Evolutionary conservation across 805 yeast genomes (phyloP).

Genomic region (Saturnispora mendoncae): DNA sequence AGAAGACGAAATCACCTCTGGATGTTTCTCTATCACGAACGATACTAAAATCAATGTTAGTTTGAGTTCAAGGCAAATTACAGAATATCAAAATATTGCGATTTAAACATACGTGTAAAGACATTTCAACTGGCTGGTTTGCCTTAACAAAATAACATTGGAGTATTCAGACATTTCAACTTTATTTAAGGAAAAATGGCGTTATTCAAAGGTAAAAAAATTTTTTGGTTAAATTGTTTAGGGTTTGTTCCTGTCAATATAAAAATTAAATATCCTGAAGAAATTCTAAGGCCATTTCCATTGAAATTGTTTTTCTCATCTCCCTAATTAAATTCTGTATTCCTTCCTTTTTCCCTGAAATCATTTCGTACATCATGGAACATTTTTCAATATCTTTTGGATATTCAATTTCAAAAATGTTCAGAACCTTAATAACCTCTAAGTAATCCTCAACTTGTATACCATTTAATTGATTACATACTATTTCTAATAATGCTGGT

Average conservation of each 20-base stretch:
- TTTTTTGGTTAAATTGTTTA: too few relatives aligned
- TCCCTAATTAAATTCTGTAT: conserved; percentile 14
- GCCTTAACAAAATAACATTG: conserved; percentile 68
- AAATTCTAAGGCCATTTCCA: conserved; percentile 25
- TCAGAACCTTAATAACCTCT: conserved; percentile 20
- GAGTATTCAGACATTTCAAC: conserved; percentile 16
- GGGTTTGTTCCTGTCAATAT: too few relatives aligned
- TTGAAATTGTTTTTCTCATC: conserved; percentile 21
- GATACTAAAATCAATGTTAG: conserved; percentile 33
- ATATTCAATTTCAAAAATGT: conserved; percentile 18
- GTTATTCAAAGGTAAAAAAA: background rate
- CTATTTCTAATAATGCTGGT: conserved; percentile 42
- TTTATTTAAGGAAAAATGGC: too few relatives aligned
- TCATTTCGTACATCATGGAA: conserved; percentile 17
- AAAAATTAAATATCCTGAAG: conserved; percentile 1
- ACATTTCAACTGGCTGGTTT: conserved; percentile 83
- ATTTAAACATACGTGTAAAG: conserved; percentile 50
- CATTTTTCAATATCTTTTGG: conserved; percentile 14
- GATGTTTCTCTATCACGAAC: conserved; percentile 75
- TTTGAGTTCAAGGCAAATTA: background rate
- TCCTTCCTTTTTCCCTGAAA: conserved; percentile 14
- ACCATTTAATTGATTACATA: conserved; percentile 30
- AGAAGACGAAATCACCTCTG: conserved; percentile 90
- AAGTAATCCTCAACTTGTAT: conserved; percentile 19
- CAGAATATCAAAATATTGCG: too few relatives aligned